Evolutionary conservation across 129 eudicot genomes (phyloP), one percentile per base, ranked within the genome.

Genomic region (Escallonia rubra): DNA sequence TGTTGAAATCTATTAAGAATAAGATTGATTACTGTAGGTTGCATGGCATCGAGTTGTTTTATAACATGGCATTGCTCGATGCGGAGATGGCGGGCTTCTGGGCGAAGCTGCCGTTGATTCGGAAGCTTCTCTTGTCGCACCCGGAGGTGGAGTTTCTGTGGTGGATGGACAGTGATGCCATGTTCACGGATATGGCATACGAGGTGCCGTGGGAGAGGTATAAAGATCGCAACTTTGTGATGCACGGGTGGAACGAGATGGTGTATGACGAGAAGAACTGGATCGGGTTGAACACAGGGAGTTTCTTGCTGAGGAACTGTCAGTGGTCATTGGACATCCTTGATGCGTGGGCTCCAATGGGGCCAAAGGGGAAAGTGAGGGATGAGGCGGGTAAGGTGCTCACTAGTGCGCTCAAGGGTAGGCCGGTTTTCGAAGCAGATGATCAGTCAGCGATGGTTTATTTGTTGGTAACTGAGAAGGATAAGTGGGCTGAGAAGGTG

Each of bases 91-190:
- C 97, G 2, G 95, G 97, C 8, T 90, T 90, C 78, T 90, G 97
- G 97, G 95, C 97, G 0, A 90, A 90, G 50, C 61, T 90, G 53
- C 97, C 97, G 0, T 82, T 90, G 77, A 77, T 90, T 68, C 58
- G 97, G 67, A 90, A 87, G 82, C 80, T 90, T 41, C 51, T 90
- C 72, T 64, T 90, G 49, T 82, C 91, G 2, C 97, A 90, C 67
- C 97, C 97, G 4, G 97, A 90, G 50, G 82, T 90, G 3, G 97
- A 90, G 85, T 87, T 90, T 51, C 52, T 90, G 39, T 90, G 97
- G 97, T 90, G 97, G 97, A 90, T 90, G 97, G 97, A 90, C 41
- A 82, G 89, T 80, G 97, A 90, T 73, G 97, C 97, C 2, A 90
- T 90, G 97, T 90, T 90, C 64, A 90, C 97, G 2, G 97, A 90